Evolutionary conservation across 176 grass and related monocot genomes (phyloP).

Genomic region (Carex scoparia): DNA sequence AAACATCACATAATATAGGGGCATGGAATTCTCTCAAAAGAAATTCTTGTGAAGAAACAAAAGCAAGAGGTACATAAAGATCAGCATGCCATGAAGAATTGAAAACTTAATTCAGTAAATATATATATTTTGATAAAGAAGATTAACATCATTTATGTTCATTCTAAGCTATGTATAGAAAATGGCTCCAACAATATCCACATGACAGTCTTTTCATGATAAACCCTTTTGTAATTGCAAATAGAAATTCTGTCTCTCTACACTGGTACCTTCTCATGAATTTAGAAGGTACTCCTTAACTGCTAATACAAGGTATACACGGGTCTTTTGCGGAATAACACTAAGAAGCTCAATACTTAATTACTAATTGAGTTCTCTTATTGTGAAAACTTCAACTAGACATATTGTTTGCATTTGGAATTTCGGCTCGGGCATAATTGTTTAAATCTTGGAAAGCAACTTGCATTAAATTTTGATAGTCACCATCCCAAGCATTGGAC

Average conservation of each 20-base stretch:
- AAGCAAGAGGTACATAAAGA: neutral
- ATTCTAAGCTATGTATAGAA: neutral
- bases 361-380: neutral
- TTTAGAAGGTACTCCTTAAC: neutral
- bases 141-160: neutral
- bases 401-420: neutral
- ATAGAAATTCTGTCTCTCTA: neutral
- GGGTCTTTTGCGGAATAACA: neutral
- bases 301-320: neutral
- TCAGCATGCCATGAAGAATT: neutral
- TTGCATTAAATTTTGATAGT: conserved; percentile 42
- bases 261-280: neutral
- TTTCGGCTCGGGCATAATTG: conserved; percentile 20
- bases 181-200: neutral
- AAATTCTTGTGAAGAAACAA: neutral
- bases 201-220: neutral
- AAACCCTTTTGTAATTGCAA: neutral
- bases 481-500: conserved; percentile 48
- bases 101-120: neutral
- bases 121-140: neutral
- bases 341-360: neutral
- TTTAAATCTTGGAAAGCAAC: conserved; percentile 45
- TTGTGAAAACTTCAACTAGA: conserved; percentile 1
- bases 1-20: neutral
- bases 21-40: neutral